Evolutionary conservation across 495 filamentous ascomycete genomes (phyloP).

Genomic region (Paragyromitra xinjiangensis): DNA sequence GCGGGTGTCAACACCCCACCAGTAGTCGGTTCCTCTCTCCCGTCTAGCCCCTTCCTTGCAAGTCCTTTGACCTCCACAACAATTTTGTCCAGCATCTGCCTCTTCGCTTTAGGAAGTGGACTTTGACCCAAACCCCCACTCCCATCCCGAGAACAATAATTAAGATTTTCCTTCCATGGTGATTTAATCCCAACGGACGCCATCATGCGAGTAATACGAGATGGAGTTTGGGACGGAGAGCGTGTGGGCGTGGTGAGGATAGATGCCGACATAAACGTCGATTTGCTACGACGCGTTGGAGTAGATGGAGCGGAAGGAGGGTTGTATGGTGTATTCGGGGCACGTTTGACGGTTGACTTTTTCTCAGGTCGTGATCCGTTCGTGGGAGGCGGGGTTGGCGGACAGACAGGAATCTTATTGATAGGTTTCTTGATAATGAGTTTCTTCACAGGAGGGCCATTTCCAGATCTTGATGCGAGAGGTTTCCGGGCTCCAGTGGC

Average conservation of each 20-base stretch:
- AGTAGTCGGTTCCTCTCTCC: slow-evolving; percentile 8
- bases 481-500: slow-evolving; percentile 43
- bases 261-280: slow-evolving; percentile 25
- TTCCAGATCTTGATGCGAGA: slow-evolving; percentile 35
- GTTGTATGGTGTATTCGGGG: slow-evolving; percentile 36
- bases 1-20: slow-evolving; percentile 15
- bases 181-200: slow-evolving; percentile 38
- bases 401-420: slow-evolving; percentile 29
- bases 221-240: slow-evolving; percentile 30
- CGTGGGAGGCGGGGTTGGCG: slow-evolving; percentile 42
- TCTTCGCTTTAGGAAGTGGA: slow-evolving; percentile 45
- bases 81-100: slow-evolving; percentile 42
- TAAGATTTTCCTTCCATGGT: slow-evolving; percentile 11
- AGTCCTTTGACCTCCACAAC: slow-evolving; percentile 13
- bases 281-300: slow-evolving; percentile 35
- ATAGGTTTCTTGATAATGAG: slow-evolving; percentile 18
- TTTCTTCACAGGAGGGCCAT: slow-evolving; percentile 23
- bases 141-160: slow-evolving; percentile 25
- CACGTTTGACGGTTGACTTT: slow-evolving; percentile 32
- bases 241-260: slow-evolving; percentile 25
- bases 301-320: slow-evolving; percentile 40
- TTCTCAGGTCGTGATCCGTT: slow-evolving; percentile 40
- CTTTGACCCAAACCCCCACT: slow-evolving; percentile 23
- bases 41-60: not conserved
- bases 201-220: slow-evolving; percentile 40